These are phyloP conservation scores for Cantharellus anzutake DNA, from an alignment of 768 basidiomycete genomes.

Conservation along the genomic window DNA sequence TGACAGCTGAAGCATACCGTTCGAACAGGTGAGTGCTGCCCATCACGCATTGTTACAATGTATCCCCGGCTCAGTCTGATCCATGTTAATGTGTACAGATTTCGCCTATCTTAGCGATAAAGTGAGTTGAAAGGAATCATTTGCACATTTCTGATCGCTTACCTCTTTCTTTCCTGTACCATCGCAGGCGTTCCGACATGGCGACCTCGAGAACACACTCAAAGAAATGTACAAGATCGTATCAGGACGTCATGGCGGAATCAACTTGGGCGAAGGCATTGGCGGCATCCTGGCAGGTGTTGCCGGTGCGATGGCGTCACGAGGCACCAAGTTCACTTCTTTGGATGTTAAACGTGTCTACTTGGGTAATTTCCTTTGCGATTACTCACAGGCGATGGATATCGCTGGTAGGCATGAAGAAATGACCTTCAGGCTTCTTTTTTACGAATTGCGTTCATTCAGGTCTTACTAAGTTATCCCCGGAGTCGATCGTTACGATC, in stretches of 20 bases:
- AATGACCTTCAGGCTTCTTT: conserved; percentile 26
- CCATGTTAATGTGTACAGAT: conserved; percentile 11
- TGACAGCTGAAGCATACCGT: too few species aligned
- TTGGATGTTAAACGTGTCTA: conserved; percentile 74
- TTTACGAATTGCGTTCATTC: neutral
- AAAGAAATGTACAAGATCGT: conserved; percentile 14
- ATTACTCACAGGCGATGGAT: conserved; percentile 81
- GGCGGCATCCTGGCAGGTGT: conserved; percentile 9
- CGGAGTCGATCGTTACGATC: conserved; percentile 68
- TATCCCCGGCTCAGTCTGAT: neutral
- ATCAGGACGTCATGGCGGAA: conserved; percentile 12
- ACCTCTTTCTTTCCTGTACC: neutral
- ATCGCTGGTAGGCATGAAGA: conserved; percentile 49
- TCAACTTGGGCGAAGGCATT: conserved; percentile 9
- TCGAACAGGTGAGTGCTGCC: too few species aligned
- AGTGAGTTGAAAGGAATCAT: conserved; percentile 24
- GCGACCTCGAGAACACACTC: conserved; percentile 42
- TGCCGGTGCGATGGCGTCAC: conserved; percentile 30
- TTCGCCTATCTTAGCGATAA: conserved; percentile 75
- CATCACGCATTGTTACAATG: too few species aligned
- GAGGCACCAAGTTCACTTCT: conserved; percentile 46
- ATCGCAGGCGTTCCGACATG: conserved; percentile 39
- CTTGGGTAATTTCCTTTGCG: conserved; percentile 81
- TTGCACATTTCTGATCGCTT: neutral
- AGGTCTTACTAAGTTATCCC: conserved; percentile 17